These are phyloP conservation scores for Ophiostoma montium DNA, from an alignment of 2,329 filamentous ascomycete species.

Conservation along the genomic window DNA sequence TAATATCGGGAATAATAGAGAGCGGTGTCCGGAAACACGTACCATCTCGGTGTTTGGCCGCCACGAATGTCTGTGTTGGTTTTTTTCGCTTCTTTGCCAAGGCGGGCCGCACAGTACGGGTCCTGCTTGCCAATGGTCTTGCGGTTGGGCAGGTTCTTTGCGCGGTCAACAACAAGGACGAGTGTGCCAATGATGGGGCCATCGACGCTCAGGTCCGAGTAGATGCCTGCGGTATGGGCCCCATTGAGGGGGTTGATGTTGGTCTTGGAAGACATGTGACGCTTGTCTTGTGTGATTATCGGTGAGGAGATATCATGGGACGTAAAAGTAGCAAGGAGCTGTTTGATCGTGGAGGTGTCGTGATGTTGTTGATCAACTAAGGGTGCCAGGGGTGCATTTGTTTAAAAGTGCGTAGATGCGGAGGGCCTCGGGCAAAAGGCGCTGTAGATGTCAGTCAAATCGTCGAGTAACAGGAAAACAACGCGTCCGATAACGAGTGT, in stretches of 20 bases:
- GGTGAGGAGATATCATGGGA: not conserved
- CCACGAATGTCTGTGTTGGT: slow-evolving; percentile 87
- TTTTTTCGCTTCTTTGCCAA: slow-evolving; percentile 96
- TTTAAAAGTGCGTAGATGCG: no score
- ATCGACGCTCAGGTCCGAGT: slow-evolving; percentile 84
- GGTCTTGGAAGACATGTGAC: slow-evolving; percentile 34
- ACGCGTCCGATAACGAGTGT: no score
- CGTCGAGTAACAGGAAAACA: no score
- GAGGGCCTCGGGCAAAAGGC: no score
- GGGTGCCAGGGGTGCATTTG: not conserved
- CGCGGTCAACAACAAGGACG: slow-evolving; percentile 81
- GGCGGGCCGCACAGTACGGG: slow-evolving; percentile 82
- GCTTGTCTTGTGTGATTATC: not conserved
- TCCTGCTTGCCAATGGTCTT: slow-evolving; percentile 98
- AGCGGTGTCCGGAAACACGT: slow-evolving; percentile 22
- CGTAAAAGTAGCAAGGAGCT: no score
- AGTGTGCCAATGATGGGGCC: slow-evolving; percentile 88
- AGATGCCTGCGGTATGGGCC: slow-evolving; percentile 82
- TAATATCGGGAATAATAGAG: not conserved
- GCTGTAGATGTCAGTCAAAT: no score
- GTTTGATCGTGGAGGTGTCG: no score
- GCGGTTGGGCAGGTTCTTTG: slow-evolving; percentile 91
- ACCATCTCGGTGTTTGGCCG: slow-evolving; percentile 94
- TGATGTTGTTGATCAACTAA: not conserved
- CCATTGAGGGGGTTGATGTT: slow-evolving; percentile 43